Percentiles rank a stretch among this genome's conserved stretches.
Conservation (phyloP, 305 asterid genomes). For the Fraxinus latifolia region DNA sequence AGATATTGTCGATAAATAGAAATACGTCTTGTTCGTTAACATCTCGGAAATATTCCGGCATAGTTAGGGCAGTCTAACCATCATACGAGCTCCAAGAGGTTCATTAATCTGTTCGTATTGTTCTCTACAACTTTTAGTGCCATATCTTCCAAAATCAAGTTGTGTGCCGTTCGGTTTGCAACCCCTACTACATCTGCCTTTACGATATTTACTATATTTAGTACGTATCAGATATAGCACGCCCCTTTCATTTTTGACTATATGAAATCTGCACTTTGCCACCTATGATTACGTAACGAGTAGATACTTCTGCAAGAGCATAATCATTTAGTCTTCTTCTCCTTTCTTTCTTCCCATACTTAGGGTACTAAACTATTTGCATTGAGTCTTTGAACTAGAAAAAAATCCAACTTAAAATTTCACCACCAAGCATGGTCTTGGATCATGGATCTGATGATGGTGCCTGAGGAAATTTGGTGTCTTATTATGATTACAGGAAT, state of each 20-base stretch:
- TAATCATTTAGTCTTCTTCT: not conserved
- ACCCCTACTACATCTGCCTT: not conserved
- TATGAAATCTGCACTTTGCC: too few relatives aligned
- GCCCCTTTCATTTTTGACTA: not conserved
- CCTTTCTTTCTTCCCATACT: not conserved
- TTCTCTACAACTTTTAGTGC: too few relatives aligned
- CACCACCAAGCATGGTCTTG: not conserved
- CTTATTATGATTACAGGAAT: not conserved
- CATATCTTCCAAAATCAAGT: too few relatives aligned
- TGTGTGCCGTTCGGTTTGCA: too few relatives aligned
- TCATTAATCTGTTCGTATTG: too few relatives aligned
- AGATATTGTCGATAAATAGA: too few relatives aligned
- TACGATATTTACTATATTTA: not conserved
- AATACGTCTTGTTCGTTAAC: too few relatives aligned
- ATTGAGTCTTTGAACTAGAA: not conserved
- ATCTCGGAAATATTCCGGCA: too few relatives aligned
- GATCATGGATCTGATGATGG: not conserved
- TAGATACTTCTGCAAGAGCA: too few relatives aligned
- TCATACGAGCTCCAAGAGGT: too few relatives aligned
- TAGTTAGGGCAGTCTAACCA: too few relatives aligned
- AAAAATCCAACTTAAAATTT: not conserved
- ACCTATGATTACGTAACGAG: too few relatives aligned
- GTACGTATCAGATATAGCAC: not conserved
- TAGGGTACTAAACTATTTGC: not conserved
- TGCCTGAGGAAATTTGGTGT: not conserved